phyloP scores from a whole-genome alignment of 2,329 filamentous ascomycete species.

The Waltergamsia citrina region DNA sequence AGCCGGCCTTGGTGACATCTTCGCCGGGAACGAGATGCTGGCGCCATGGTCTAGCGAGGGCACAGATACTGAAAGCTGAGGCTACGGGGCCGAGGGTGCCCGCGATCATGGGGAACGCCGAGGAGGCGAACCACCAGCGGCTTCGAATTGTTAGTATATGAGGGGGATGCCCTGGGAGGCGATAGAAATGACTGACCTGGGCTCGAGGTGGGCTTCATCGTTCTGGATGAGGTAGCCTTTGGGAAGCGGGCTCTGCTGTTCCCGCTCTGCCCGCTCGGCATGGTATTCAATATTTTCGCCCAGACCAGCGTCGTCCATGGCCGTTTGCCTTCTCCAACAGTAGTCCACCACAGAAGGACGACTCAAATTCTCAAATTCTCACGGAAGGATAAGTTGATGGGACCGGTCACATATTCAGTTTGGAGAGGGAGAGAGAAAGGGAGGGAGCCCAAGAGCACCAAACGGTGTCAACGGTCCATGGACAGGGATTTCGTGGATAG shows the following conservation, averaged over 20 bases:
- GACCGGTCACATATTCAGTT: too few species aligned
- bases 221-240: constrained; percentile 19
- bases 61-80: constrained; percentile 79
- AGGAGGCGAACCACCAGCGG: constrained; percentile 55
- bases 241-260: constrained; percentile 13
- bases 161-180: not conserved
- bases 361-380: too few species aligned
- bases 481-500: too few species aligned
- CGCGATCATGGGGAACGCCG: constrained; percentile 67
- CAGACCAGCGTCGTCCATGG: constrained; percentile 1
- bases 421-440: too few species aligned
- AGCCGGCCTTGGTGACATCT: constrained; percentile 36
- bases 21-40: constrained; percentile 40
- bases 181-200: constrained; percentile 22
- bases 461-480: too few species aligned
- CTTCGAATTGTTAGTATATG: constrained; percentile 18
- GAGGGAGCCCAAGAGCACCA: too few species aligned
- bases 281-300: constrained; percentile 23
- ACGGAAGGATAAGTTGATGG: too few species aligned
- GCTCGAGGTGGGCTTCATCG: constrained; percentile 31
- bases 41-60: constrained; percentile 74
- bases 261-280: constrained; percentile 15
- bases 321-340: not conserved
- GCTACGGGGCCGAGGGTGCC: constrained; percentile 80
- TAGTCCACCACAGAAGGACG: too few species aligned